These are phyloP conservation scores for Kwoniella heveanensis DNA, from an alignment of 768 basidiomycete species.

Conservation along the genomic window DNA sequence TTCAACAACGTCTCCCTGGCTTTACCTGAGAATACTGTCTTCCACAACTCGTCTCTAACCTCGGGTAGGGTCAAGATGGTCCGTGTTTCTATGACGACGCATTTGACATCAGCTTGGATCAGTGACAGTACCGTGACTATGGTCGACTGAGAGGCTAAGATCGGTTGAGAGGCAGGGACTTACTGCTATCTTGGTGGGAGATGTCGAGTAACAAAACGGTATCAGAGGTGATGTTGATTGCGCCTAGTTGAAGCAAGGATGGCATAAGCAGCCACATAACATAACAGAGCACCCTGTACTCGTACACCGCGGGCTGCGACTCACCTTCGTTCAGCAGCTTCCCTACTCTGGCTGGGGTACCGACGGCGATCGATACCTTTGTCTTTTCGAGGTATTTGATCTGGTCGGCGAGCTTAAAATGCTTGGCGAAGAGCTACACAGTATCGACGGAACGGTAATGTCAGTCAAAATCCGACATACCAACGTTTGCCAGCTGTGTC, in stretches of 20 bases:
- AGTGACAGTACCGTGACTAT: no score
- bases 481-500: not conserved
- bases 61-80: constrained; percentile 52
- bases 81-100: constrained; percentile 43
- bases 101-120: not conserved
- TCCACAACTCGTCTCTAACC: constrained; percentile 53
- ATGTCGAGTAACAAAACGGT: constrained; percentile 46
- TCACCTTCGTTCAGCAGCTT: constrained; percentile 65
- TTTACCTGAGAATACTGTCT: constrained; percentile 45
- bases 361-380: constrained; percentile 84
- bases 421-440: constrained; percentile 81
- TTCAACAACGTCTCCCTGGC: constrained; percentile 37
- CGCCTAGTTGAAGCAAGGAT: no score
- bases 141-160: no score
- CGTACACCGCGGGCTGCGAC: no score
- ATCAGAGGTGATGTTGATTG: constrained; percentile 41
- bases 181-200: constrained; percentile 45
- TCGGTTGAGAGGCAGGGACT: no score
- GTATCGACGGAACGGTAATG: no score
- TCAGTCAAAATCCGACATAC: not conserved
- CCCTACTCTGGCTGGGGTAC: constrained; percentile 87
- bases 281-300: no score
- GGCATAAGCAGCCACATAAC: no score
- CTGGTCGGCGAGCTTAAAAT: constrained; percentile 88
- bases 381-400: constrained; percentile 78